Evolutionary conservation across 352 stramenopile species (phyloP).

Genomic region (Thraustochytrium sp.): DNA sequence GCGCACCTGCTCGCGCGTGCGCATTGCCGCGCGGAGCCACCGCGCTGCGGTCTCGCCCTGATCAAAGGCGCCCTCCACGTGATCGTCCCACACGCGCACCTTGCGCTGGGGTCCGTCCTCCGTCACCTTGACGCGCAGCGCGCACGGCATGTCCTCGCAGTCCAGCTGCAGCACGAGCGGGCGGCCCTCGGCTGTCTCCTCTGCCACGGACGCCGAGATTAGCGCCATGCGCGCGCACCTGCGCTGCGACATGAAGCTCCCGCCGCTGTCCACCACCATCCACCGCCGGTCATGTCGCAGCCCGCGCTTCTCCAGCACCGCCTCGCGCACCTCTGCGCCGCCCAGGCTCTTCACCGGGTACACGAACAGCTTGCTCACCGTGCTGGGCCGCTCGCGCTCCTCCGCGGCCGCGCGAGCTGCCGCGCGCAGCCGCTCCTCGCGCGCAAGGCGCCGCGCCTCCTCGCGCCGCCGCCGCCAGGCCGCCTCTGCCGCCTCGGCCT

Average conservation of each 20-base stretch:
- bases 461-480: too few species aligned
- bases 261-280: constrained; percentile 29
- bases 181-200: neutral
- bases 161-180: neutral
- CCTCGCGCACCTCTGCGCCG: neutral
- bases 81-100: constrained; percentile 22
- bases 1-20: neutral
- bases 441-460: too few species aligned
- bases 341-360: constrained; percentile 36
- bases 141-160: neutral
- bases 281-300: neutral
- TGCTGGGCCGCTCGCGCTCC: neutral
- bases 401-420: too few species aligned
- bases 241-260: constrained; percentile 29
- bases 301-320: neutral
- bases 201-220: neutral
- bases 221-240: neutral
- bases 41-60: constrained; percentile 22
- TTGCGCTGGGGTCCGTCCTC: neutral
- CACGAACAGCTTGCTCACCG: neutral
- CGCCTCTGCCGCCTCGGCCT: too few species aligned
- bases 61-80: neutral
- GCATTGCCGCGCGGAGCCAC: neutral
- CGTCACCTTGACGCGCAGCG: neutral
- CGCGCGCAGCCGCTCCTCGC: too few species aligned